phyloP scores from a whole-genome alignment of 139 green algal species.

The Spirogloea muscicola region DNA sequence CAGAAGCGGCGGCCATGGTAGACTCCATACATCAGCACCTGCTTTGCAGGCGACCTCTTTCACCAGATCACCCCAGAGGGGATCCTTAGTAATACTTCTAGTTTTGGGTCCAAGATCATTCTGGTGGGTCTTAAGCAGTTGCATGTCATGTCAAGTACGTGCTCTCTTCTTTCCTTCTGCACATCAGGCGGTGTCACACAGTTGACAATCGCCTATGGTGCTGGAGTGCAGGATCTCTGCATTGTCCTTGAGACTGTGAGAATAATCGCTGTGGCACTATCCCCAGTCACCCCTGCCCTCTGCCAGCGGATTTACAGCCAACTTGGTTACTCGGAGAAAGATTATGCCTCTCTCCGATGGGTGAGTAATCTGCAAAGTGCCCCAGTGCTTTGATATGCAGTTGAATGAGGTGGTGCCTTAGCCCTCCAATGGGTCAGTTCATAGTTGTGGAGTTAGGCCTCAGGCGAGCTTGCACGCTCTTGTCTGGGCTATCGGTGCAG shows the following conservation, averaged over 20 bases:
- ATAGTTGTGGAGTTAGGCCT: too few species aligned
- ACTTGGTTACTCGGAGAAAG: constrained; percentile 63
- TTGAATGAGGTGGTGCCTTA: too few species aligned
- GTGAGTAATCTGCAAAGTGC: too few species aligned
- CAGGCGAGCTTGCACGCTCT: too few species aligned
- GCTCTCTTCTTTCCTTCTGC: background rate
- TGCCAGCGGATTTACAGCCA: constrained; percentile 70
- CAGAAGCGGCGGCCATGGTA: constrained; percentile 58
- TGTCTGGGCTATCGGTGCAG: too few species aligned
- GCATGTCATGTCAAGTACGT: background rate
- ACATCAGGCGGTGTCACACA: background rate
- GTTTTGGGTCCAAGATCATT: background rate
- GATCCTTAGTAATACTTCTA: background rate
- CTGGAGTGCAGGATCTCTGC: constrained; percentile 65
- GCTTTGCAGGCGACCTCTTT: constrained; percentile 12
- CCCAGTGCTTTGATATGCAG: too few species aligned
- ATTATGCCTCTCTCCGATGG: constrained; percentile 43
- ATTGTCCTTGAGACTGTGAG: constrained; percentile 79
- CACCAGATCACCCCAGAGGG: background rate
- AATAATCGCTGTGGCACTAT: constrained; percentile 79
- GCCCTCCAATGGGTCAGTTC: too few species aligned
- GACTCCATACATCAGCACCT: constrained; percentile 4
- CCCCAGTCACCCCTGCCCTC: constrained; percentile 76
- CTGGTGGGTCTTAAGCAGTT: background rate
- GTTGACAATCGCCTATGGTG: too few species aligned